Evolutionary conservation across 192 early-diverging fungal genomes (phyloP).

Genomic region (Coemansia reversa): DNA sequence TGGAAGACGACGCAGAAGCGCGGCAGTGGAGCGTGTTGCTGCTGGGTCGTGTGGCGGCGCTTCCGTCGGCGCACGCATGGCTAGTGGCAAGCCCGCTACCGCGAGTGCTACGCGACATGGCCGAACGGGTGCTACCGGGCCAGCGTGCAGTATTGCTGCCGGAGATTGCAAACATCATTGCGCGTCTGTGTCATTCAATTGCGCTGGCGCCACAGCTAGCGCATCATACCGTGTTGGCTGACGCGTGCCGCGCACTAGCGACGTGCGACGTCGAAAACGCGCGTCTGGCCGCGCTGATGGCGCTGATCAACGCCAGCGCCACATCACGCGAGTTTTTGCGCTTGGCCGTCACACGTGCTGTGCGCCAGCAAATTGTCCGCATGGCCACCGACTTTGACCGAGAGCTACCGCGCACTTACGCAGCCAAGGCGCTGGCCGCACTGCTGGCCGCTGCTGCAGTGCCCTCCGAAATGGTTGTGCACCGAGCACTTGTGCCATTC

Average conservation of each 20-base stretch:
- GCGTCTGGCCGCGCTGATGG: slow-evolving; percentile 22
- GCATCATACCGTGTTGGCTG: slow-evolving; percentile 15
- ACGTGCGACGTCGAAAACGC: slow-evolving; percentile 21
- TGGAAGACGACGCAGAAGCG: slow-evolving; percentile 31
- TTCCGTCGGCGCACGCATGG: slow-evolving; percentile 37
- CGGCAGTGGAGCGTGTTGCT: slow-evolving; percentile 43
- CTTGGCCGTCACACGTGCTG: not conserved
- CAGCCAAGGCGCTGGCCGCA: slow-evolving; percentile 35
- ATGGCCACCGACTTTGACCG: slow-evolving; percentile 20
- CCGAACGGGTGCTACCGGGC: slow-evolving; percentile 1
- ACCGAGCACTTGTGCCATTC: slow-evolving; percentile 10
- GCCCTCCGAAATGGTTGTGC: slow-evolving; percentile 1
- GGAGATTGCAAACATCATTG: slow-evolving; percentile 31
- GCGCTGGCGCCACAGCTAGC: slow-evolving; percentile 21
- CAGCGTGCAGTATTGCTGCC: slow-evolving; percentile 32
- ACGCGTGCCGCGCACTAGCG: slow-evolving; percentile 21
- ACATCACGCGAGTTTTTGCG: slow-evolving; percentile 32
- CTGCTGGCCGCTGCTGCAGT: slow-evolving; percentile 16
- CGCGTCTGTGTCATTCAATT: slow-evolving; percentile 37
- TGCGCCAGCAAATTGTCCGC: slow-evolving; percentile 7
- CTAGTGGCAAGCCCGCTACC: slow-evolving; percentile 41
- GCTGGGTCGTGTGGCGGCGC: slow-evolving; percentile 21
- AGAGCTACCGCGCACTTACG: slow-evolving; percentile 20
- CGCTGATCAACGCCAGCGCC: slow-evolving; percentile 34
- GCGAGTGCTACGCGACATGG: slow-evolving; percentile 15